These are phyloP conservation scores for Apophysomyces trapeziformis DNA, from an alignment of 371 early-diverging fungal species.

Conservation along the genomic window DNA sequence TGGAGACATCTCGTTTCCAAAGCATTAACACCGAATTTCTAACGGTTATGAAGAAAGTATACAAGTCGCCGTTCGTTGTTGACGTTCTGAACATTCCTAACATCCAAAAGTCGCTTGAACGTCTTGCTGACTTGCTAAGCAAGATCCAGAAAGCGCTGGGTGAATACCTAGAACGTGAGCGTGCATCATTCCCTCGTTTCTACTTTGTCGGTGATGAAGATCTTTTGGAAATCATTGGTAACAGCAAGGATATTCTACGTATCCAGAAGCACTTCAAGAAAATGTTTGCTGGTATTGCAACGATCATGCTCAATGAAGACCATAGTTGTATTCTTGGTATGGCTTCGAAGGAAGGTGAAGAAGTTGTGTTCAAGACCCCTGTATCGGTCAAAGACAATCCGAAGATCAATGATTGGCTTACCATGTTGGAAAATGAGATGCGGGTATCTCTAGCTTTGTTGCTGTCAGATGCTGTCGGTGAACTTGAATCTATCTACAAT, in stretches of 20 bases:
- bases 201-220: slow-evolving; percentile 99
- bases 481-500: slow-evolving; percentile 69
- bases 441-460: slow-evolving; percentile 79
- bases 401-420: slow-evolving; percentile 97
- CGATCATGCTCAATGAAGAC: slow-evolving; percentile 82
- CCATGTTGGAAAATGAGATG: slow-evolving; percentile 94
- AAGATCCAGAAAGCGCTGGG: slow-evolving; percentile 98
- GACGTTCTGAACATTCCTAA: slow-evolving; percentile 93
- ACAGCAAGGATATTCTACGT: slow-evolving; percentile 92
- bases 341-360: slow-evolving; percentile 93
- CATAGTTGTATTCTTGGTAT: slow-evolving; percentile 78
- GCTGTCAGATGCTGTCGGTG: slow-evolving; percentile 74
- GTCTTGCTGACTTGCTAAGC: slow-evolving; percentile 88
- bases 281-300: slow-evolving; percentile 98
- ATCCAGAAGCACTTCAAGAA: slow-evolving; percentile 98
- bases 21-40: slow-evolving; percentile 97
- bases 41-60: slow-evolving; percentile 96
- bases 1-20: slow-evolving; percentile 93
- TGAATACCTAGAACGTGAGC: slow-evolving; percentile 96
- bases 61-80: slow-evolving; percentile 94
- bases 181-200: slow-evolving; percentile 97
- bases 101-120: slow-evolving; percentile 95
- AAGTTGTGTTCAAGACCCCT: slow-evolving; percentile 78
- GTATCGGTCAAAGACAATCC: slow-evolving; percentile 84
- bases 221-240: slow-evolving; percentile 98